These are phyloP conservation scores for Trichoderma atrobrunneum DNA, from an alignment of 2,329 filamentous ascomycete species.

Conservation along the genomic window DNA sequence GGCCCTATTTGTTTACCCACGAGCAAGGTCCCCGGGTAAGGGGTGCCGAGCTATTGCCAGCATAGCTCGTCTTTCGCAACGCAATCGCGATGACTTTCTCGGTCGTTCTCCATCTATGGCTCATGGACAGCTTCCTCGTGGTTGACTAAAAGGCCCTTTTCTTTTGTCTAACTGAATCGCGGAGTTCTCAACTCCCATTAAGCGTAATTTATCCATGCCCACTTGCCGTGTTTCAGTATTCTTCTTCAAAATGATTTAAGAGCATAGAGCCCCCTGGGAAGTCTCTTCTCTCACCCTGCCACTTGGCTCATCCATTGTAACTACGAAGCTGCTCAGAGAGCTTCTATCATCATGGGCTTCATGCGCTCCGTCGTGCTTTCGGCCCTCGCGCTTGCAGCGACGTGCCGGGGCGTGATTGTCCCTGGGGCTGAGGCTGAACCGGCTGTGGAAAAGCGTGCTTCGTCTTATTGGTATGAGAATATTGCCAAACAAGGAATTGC, in stretches of 20 bases:
- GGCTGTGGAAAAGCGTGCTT: not conserved
- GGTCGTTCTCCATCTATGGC: not conserved
- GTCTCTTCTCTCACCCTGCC: not conserved
- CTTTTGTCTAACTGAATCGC: not conserved
- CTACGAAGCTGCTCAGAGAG: not conserved
- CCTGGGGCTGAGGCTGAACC: not conserved
- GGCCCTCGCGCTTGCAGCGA: not conserved
- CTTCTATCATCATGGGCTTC: not conserved
- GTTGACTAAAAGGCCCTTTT: not conserved
- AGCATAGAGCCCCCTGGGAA: not conserved
- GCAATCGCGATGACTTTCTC: not conserved
- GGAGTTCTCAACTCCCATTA: not conserved
- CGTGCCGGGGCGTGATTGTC: not conserved
- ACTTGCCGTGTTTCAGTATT: not conserved
- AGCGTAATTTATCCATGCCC: not conserved
- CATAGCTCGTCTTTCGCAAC: not conserved
- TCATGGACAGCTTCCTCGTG: not conserved
- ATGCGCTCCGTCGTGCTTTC: slow-evolving; percentile 2
- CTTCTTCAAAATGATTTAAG: not conserved
- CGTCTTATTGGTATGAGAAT: slow-evolving; percentile 1
- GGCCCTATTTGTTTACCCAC: not conserved
- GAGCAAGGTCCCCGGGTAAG: not conserved
- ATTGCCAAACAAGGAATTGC: slow-evolving; percentile 5
- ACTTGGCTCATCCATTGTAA: not conserved
- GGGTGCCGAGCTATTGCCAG: not conserved